Percentiles rank a stretch among this genome's conserved stretches.
phyloP scores from a whole-genome alignment of 352 stramenopile genomes.

The Pythium insidiosum region DNA sequence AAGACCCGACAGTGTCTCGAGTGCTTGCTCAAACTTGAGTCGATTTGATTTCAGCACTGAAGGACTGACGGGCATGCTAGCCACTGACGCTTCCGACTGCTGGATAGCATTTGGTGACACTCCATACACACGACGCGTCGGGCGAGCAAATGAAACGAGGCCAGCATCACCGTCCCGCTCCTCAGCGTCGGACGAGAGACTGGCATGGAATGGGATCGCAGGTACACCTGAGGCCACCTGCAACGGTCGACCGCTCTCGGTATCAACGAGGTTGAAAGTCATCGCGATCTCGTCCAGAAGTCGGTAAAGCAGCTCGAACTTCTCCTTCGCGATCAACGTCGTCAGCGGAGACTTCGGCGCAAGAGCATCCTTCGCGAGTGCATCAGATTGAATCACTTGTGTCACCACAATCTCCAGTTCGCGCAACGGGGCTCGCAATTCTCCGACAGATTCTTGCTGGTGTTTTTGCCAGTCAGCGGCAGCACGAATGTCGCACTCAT shows the following conservation, averaged over 20 bases:
- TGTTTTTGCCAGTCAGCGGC: conserved; percentile 48
- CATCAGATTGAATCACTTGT: conserved; percentile 24
- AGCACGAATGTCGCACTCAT: too few species aligned
- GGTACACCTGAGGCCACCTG: conserved; percentile 40
- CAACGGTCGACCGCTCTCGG: conserved; percentile 14
- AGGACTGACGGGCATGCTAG: conserved; percentile 8
- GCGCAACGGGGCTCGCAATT: conserved; percentile 40
- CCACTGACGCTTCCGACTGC: too few species aligned
- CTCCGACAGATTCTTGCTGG: conserved; percentile 30
- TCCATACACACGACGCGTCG: conserved; percentile 49
- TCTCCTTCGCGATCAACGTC: conserved; percentile 8
- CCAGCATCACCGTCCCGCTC: conserved; percentile 25
- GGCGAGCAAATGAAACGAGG: conserved; percentile 46
- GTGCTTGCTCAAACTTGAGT: conserved; percentile 5
- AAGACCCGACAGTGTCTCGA: conserved; percentile 2
- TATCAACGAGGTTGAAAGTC: conserved; percentile 13
- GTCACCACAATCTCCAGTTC: conserved; percentile 60
- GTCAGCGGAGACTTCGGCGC: too few species aligned
- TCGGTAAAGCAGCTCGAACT: conserved; percentile 13
- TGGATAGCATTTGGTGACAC: too few species aligned
- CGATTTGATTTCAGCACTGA: conserved; percentile 9
- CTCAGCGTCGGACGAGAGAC: conserved; percentile 36
- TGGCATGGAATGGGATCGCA: conserved; percentile 36
- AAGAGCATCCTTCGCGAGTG: too few species aligned
- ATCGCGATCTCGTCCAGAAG: conserved; percentile 12